Evolutionary conservation across 129 eudicot genomes (phyloP).

Genomic region (Saussurea involucrata): DNA sequence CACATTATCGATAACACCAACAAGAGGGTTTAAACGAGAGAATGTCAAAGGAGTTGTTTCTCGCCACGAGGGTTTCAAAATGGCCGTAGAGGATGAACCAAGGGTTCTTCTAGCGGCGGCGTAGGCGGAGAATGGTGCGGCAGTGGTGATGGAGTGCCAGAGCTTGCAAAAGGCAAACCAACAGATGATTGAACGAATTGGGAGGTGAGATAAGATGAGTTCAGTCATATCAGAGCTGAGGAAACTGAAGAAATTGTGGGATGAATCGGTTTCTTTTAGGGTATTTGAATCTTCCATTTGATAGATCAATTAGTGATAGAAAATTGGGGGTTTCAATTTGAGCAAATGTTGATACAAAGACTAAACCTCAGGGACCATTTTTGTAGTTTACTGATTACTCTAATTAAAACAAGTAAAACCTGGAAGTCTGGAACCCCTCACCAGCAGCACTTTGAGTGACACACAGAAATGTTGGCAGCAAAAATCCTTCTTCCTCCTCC

Average conservation of each 20-base stretch:
- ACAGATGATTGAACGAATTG: slow-evolving; percentile 41
- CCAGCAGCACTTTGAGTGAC: neutral
- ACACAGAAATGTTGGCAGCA: slow-evolving; percentile 30
- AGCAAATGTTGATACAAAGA: too few relatives aligned
- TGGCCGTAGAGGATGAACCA: slow-evolving; percentile 56
- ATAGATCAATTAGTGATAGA: neutral
- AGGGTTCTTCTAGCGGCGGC: slow-evolving; percentile 26
- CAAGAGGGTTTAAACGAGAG: slow-evolving; percentile 46
- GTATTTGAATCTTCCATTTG: slow-evolving; percentile 34
- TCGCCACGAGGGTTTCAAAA: slow-evolving; percentile 32
- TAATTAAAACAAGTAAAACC: too few relatives aligned
- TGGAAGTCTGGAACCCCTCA: neutral
- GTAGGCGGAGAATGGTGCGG: slow-evolving; percentile 35
- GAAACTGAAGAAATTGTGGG: slow-evolving; percentile 19
- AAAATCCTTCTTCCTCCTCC: slow-evolving; percentile 32
- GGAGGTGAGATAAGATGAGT: slow-evolving; percentile 55
- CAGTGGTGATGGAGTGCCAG: slow-evolving; percentile 43
- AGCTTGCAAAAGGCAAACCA: slow-evolving; percentile 55
- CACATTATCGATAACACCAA: slow-evolving; percentile 37
- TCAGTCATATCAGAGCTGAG: slow-evolving; percentile 47
- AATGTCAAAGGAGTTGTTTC: slow-evolving; percentile 37
- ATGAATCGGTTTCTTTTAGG: too few relatives aligned
- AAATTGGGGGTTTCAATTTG: neutral
- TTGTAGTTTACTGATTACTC: too few relatives aligned
- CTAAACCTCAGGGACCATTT: too few relatives aligned